Evolutionary conservation across 192 early-diverging fungal genomes (phyloP).

Genomic region (Gamsiella multidivaricata): DNA sequence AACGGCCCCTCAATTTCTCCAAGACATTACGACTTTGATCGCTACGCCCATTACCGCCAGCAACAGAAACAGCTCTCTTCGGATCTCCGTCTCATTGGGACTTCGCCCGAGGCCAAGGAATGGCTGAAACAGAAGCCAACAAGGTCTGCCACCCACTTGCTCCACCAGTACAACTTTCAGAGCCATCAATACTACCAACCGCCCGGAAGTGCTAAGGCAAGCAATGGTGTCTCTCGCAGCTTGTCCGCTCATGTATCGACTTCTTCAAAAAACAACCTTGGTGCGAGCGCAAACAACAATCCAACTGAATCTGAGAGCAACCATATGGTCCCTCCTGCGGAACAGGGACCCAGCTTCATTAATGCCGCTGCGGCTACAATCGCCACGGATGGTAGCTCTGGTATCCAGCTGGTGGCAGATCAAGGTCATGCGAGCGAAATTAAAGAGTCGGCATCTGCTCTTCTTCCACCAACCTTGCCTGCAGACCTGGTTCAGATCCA

Average conservation of each 20-base stretch:
- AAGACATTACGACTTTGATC: background rate
- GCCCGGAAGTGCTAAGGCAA: conserved; percentile 6
- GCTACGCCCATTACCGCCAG: conserved; percentile 1
- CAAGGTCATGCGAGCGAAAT: background rate
- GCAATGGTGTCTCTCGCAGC: conserved; percentile 8
- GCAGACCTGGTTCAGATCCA: background rate
- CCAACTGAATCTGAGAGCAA: background rate
- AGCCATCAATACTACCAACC: conserved; percentile 28
- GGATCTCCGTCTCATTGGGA: conserved; percentile 21
- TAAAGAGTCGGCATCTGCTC: background rate
- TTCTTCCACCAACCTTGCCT: background rate
- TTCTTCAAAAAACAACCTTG: background rate
- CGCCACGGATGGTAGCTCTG: background rate
- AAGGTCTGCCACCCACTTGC: conserved; percentile 28
- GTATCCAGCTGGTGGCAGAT: background rate
- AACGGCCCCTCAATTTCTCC: conserved; percentile 1
- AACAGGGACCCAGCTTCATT: conserved; percentile 19
- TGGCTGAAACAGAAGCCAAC: conserved; percentile 52
- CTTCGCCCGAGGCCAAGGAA: conserved; percentile 45
- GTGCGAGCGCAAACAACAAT: no score
- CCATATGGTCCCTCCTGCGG: background rate
- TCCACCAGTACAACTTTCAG: conserved; percentile 49
- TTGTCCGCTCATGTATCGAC: background rate
- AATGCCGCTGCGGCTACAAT: conserved; percentile 14
- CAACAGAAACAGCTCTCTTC: conserved; percentile 14